phyloP scores from a whole-genome alignment of 768 basidiomycete species.

The Cytidiella melzeri region DNA sequence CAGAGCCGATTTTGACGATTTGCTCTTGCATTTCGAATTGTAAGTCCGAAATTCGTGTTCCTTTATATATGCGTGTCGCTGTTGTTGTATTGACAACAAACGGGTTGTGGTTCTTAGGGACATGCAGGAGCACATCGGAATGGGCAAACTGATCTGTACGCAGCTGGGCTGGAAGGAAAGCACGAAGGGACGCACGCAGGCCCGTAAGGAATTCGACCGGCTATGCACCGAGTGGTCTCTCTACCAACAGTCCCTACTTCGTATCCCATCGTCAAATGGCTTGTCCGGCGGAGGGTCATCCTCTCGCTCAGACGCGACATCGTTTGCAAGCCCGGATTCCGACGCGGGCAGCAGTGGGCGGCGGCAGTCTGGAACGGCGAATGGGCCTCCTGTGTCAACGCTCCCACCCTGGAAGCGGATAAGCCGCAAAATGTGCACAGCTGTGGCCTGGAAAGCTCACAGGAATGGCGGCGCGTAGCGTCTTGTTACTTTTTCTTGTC shows the following conservation, averaged over 20 bases:
- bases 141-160: constrained; percentile 39
- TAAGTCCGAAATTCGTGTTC: constrained; percentile 32
- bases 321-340: neutral
- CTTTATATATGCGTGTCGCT: neutral
- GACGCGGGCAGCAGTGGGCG: neutral
- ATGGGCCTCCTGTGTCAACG: neutral
- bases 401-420: neutral
- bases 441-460: too few species aligned
- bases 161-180: constrained; percentile 39
- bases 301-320: neutral
- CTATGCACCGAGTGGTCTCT: constrained; percentile 54
- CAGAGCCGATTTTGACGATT: constrained; percentile 55
- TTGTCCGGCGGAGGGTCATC: neutral
- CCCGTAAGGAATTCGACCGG: constrained; percentile 50
- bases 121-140: constrained; percentile 54
- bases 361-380: neutral
- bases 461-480: too few species aligned
- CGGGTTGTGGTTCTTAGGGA: constrained; percentile 37
- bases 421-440: too few species aligned
- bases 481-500: too few species aligned
- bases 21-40: constrained; percentile 56
- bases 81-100: constrained; percentile 1
- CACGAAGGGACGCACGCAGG: constrained; percentile 27
- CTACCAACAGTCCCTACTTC: constrained; percentile 31
- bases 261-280: neutral